A percentile compares a stretch with the other conserved stretches of the same genome.
Evolutionary conservation across 345 rosid species (phyloP).

Genomic region (Melastoma malabathricum): DNA sequence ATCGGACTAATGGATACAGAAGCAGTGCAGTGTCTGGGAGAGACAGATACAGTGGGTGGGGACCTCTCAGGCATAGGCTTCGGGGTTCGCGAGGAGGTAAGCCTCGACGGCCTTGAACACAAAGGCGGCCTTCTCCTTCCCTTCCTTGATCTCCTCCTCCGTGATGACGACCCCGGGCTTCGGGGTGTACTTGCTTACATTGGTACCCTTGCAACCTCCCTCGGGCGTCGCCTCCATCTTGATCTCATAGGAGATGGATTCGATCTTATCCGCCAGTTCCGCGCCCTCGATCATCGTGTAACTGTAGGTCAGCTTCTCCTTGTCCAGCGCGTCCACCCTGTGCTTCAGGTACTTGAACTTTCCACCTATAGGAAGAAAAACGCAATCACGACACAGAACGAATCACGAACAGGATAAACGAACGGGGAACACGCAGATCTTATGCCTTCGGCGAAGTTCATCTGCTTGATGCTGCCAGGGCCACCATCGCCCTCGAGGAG

Average conservation of each 20-base stretch:
- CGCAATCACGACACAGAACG: not conserved
- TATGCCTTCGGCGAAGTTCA: slow-evolving; percentile 15
- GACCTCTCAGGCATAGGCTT: slow-evolving; percentile 4
- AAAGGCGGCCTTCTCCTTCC: slow-evolving; percentile 11
- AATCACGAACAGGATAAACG: not conserved
- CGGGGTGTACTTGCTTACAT: slow-evolving; percentile 11
- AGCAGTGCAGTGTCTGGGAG: not conserved
- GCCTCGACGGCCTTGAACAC: slow-evolving; percentile 26
- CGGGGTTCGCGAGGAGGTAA: slow-evolving; percentile 20
- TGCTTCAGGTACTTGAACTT: slow-evolving; percentile 9
- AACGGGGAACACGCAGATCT: not conserved
- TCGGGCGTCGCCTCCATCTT: slow-evolving; percentile 5
- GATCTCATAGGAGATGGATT: slow-evolving; percentile 8
- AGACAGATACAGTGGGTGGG: not conserved
- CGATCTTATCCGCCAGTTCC: slow-evolving; percentile 6
- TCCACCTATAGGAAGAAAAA: slow-evolving; percentile 3
- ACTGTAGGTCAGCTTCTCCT: slow-evolving; percentile 9
- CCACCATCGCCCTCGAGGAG: slow-evolving; percentile 36
- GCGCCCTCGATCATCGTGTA: slow-evolving; percentile 17
- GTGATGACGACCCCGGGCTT: slow-evolving; percentile 10
- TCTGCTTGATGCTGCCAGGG: slow-evolving; percentile 25
- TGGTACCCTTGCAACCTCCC: slow-evolving; percentile 13
- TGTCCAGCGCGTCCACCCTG: slow-evolving; percentile 11
- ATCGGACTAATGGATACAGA: not conserved
- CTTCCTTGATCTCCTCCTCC: slow-evolving; percentile 19